Evolutionary conservation across 2,329 filamentous ascomycete genomes (phyloP), one percentile per base, ranked within the genome.

Genomic region (Alternaria arbusti): DNA sequence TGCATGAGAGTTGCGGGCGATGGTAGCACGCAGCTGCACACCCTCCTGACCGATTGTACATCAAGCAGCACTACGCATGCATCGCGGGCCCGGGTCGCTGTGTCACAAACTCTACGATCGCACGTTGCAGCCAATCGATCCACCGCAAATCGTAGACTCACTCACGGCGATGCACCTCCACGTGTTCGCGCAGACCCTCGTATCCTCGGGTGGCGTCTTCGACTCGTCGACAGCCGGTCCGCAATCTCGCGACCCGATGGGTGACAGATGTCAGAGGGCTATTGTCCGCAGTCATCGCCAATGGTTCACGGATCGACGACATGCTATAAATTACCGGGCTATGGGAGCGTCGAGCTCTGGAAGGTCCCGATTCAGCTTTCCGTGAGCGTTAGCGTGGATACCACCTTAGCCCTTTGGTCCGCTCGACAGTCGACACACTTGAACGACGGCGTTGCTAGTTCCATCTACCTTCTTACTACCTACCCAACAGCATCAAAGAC

Each of bases 61-160:
- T 57, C 60, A 30, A 60, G 46, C 64, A 50, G 58, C 52, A 52
- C 62, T 47, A 50, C 64, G 65, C 70, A 51, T 68, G 71, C 71
- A 65, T 63, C 69, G 71, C 70, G 71, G 71, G 55, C 50, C 66
- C 69, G 69, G 69, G 58, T 64, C 36, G 57, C 32, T 32, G 55
- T 67, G 43, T 54, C 54, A 63, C 55, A 45, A 59, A 63, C 58
- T 58, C 65, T 62, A 49, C 44, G 58, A 71, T 68, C 67, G 58
- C 54, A 46, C 65, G 63, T 58, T 58, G 57, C 52, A 66, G 59
- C 64, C 61, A 68, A 66, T 70, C 57, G 62, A 61, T 26, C 15
- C 36, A 23, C 7, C 54, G 40, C 20, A 51, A 50, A 49, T 44
- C 50, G 50, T 45, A 26, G 20, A 17, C 51, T 26, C 54, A 49